These are phyloP conservation scores for Thielaviopsis populi DNA, from an alignment of 2,329 filamentous ascomycete species.

Conservation along the genomic window DNA sequence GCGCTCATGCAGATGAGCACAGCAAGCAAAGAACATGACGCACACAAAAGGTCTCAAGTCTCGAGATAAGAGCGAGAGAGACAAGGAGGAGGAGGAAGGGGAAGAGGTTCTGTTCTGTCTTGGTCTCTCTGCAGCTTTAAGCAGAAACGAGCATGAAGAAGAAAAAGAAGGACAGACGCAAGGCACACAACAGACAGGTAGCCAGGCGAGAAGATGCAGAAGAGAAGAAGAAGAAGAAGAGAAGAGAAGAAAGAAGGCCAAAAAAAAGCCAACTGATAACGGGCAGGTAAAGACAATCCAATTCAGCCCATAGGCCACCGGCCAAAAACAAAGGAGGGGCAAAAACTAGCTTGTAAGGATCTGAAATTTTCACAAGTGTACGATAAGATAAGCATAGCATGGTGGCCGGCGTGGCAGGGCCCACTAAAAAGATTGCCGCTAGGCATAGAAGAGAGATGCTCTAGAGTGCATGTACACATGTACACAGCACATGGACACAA, in stretches of 20 bases:
- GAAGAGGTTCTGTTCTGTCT: background rate
- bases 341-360: conserved; percentile 1
- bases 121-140: background rate
- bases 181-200: background rate
- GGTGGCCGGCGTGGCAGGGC: background rate
- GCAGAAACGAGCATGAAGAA: background rate
- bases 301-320: no score
- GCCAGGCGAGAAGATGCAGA: background rate
- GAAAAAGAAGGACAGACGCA: background rate
- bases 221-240: background rate
- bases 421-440: background rate
- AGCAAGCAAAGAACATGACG: background rate
- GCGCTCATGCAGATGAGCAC: no score
- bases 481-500: background rate
- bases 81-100: background rate
- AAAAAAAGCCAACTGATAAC: background rate
- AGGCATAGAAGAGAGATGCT: background rate
- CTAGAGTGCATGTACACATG: background rate
- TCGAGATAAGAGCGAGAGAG: background rate
- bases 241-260: background rate
- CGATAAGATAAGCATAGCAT: background rate
- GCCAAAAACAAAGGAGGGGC: background rate
- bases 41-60: background rate
- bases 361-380: background rate
- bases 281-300: no score